Evolutionary conservation across 2,329 filamentous ascomycete species (phyloP).

Genomic region (Epichloe elymi): DNA sequence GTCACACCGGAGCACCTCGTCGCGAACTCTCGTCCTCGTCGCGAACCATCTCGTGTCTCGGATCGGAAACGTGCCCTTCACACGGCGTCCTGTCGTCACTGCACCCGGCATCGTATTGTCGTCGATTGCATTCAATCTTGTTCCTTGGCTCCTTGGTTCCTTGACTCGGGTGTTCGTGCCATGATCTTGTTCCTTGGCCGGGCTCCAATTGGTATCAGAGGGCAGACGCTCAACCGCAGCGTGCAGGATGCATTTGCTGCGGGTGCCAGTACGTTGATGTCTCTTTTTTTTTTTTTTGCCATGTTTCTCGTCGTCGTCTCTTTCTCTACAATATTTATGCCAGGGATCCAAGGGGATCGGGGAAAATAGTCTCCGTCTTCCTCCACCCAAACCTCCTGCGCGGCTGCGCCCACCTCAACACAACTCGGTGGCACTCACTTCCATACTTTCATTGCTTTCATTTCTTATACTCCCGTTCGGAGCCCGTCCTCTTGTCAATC

Average conservation of each 20-base stretch:
- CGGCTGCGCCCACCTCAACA: not conserved
- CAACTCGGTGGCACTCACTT: too few relatives aligned
- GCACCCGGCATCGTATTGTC: too few relatives aligned
- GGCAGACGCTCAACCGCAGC: conserved; percentile 40
- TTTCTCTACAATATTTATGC: not conserved
- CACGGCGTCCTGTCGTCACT: too few relatives aligned
- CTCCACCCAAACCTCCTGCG: too few relatives aligned
- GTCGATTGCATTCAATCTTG: too few relatives aligned
- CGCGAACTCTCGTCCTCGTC: not conserved
- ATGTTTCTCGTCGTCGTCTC: not conserved
- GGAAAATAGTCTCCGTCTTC: too few relatives aligned
- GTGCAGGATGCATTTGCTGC: conserved; percentile 50
- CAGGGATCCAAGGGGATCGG: too few relatives aligned
- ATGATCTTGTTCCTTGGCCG: conserved; percentile 42
- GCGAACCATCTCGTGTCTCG: not conserved
- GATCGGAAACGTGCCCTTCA: not conserved
- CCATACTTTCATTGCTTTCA: not conserved
- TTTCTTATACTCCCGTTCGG: not conserved
- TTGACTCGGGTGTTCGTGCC: not conserved
- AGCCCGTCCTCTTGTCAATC: not conserved
- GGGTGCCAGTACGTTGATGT: conserved; percentile 21
- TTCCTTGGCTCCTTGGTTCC: too few relatives aligned
- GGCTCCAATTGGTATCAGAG: conserved; percentile 27
- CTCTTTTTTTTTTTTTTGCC: not conserved
- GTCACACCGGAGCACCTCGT: not conserved